phyloP scores from a whole-genome alignment of 2,329 filamentous ascomycete genomes.

The Rhytidhysteron rufulum region DNA sequence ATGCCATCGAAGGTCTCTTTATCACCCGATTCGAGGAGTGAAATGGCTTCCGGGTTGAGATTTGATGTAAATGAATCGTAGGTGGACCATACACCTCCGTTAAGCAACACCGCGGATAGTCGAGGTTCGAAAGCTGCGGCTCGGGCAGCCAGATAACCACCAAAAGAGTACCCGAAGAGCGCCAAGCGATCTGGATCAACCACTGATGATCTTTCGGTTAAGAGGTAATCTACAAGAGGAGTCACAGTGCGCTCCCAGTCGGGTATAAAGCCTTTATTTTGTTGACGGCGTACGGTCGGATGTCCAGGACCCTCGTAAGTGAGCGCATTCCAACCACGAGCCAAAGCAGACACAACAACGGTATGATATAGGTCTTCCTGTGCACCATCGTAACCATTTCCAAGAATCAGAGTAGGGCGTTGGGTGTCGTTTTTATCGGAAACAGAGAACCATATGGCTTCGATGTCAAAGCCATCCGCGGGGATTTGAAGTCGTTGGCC shows the following conservation, averaged over 20 bases:
- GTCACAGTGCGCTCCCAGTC: slow-evolving; percentile 29
- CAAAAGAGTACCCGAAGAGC: slow-evolving; percentile 25
- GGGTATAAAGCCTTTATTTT: slow-evolving; percentile 21
- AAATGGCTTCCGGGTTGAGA: not conserved
- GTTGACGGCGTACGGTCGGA: slow-evolving; percentile 18
- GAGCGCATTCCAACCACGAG: slow-evolving; percentile 28
- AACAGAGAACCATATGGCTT: slow-evolving; percentile 5
- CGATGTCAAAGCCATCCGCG: slow-evolving; percentile 3
- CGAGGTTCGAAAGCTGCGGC: slow-evolving; percentile 28
- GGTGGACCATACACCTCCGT: slow-evolving; percentile 12
- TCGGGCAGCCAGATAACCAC: slow-evolving; percentile 28
- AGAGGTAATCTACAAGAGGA: slow-evolving; percentile 27
- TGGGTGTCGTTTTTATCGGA: slow-evolving; percentile 1
- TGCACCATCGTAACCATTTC: slow-evolving; percentile 26
- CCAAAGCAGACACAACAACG: slow-evolving; percentile 19
- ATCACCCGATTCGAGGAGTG: slow-evolving; percentile 2
- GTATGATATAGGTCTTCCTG: slow-evolving; percentile 25
- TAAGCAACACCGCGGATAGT: slow-evolving; percentile 17
- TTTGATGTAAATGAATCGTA: not conserved
- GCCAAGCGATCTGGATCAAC: slow-evolving; percentile 22
- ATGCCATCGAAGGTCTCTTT: slow-evolving; percentile 3
- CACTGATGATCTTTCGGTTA: slow-evolving; percentile 6
- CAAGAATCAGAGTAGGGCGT: slow-evolving; percentile 16
- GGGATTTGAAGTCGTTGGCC: slow-evolving; percentile 5
- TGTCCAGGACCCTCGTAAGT: slow-evolving; percentile 34